Evolutionary conservation across 768 basidiomycete genomes (phyloP), one percentile per base, ranked within the genome.

Genomic region (Boletus sp.): DNA sequence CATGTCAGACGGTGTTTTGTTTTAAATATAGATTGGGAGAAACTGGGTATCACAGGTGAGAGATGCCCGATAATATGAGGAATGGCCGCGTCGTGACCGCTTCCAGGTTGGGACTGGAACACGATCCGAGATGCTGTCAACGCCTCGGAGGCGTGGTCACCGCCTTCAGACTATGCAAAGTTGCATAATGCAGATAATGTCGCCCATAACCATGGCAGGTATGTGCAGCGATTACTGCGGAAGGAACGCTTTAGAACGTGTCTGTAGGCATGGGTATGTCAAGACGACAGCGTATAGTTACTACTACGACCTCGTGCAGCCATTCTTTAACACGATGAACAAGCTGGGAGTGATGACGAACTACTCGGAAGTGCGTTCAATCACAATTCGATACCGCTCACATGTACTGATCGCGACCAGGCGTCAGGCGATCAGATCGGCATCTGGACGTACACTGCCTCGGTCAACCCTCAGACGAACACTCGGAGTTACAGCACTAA

Each of bases 321-420:
- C 58, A 33, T 59, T 59, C 29, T 62, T 54, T 15, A 49, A 30
- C 42, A 62, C 60, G 23, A 57, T 54, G 50, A 62, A 62, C 50
- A 51, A 62, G 37, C 17, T 52, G 42, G 58, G 56, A 21, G 57
- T 58, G 27, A 46, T 30, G 37, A 59, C 57, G 8, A 59, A 59
- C 42, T 25, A 45, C 35, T 59, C 51, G 9, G 56, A 62, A 45
- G 60, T 62, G 9, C 7, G 55, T 41, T 32, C 7, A n/a, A 38
- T 7, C 10, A 27, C 25, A 19, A 19, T 23, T 25, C 39, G 44
- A 38, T 23, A 32, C 14, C 6, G 4, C 15, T 39, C 38, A 13
- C 27, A 5, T 33, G 13, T 29, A n/a, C 53, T 45, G 19, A 39
- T 15, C 25, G 5, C 17, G 25, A 32, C 15, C 42, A 58, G 61